Percentiles rank a stretch among this genome's conserved stretches.
Conservation (phyloP, 257 asterid species). For the Solanum tarapatanum region DNA sequence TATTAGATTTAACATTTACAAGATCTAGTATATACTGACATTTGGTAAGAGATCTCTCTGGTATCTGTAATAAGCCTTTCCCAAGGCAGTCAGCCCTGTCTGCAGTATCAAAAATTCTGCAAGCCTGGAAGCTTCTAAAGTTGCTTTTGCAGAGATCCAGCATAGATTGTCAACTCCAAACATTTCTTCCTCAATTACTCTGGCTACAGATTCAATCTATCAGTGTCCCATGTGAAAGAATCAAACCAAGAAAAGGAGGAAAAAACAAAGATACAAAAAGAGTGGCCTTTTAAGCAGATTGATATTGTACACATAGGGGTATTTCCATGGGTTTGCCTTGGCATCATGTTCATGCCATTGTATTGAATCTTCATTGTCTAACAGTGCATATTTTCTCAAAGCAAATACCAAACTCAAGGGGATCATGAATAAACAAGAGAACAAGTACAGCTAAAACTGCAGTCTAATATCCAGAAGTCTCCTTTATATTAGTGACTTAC, state of each 20-base stretch:
- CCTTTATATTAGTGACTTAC: not conserved
- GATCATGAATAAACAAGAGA: not conserved
- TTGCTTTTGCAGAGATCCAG: constrained; percentile 93
- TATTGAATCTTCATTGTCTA: not conserved
- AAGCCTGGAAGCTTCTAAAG: constrained; percentile 74
- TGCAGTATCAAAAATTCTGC: constrained; percentile 77
- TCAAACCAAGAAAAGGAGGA: not conserved
- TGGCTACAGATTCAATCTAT: constrained; percentile 46
- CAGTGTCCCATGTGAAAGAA: constrained; percentile 7
- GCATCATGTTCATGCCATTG: not conserved
- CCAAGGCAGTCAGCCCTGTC: constrained; percentile 97
- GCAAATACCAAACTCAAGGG: not conserved
- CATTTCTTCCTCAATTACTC: constrained; percentile 94
- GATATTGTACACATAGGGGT: not conserved
- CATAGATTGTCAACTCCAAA: constrained; percentile 85
- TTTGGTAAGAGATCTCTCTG: constrained; percentile 83
- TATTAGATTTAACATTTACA: not conserved
- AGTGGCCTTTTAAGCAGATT: not conserved
- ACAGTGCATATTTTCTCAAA: not conserved
- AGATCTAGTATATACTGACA: constrained; percentile 31
- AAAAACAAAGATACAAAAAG: not conserved
- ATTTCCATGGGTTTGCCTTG: not conserved
- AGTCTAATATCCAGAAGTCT: not conserved
- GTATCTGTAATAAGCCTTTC: constrained; percentile 77
- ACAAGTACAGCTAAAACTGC: not conserved